phyloP scores from a whole-genome alignment of 805 yeast genomes.

The Candida vaughaniae region DNA sequence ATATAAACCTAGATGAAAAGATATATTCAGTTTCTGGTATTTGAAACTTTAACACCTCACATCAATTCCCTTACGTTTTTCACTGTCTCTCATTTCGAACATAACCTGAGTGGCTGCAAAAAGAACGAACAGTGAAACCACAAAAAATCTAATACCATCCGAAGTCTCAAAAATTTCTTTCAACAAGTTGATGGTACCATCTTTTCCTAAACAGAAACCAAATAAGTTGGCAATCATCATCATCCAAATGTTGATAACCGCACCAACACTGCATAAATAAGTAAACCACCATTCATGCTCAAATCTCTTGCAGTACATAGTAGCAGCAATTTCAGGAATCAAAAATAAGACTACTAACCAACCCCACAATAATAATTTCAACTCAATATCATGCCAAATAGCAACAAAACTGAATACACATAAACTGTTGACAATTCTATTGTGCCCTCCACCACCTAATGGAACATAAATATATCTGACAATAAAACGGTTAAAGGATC shows the following conservation, averaged over 20 bases:
- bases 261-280: slow-evolving; percentile 82
- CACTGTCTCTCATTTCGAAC: slow-evolving; percentile 90
- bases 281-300: slow-evolving; percentile 66
- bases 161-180: slow-evolving; percentile 69
- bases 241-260: slow-evolving; percentile 89
- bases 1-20: too few relatives aligned
- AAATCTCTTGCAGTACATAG: slow-evolving; percentile 42
- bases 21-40: too few relatives aligned
- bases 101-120: slow-evolving; percentile 88
- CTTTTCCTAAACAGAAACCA: slow-evolving; percentile 92
- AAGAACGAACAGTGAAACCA: slow-evolving; percentile 60
- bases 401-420: slow-evolving; percentile 95
- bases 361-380: slow-evolving; percentile 89
- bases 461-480: slow-evolving; percentile 88
- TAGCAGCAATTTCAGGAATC: slow-evolving; percentile 77
- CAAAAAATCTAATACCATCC: slow-evolving; percentile 63
- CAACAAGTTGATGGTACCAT: slow-evolving; percentile 71
- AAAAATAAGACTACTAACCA: slow-evolving; percentile 88
- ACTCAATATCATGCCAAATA: slow-evolving; percentile 95
- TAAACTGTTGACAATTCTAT: slow-evolving; percentile 71
- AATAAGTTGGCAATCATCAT: slow-evolving; percentile 96
- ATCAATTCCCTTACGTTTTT: slow-evolving; percentile 77
- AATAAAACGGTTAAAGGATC: slow-evolving; percentile 89
- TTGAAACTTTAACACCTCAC: slow-evolving; percentile 58
- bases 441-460: slow-evolving; percentile 72